Evolutionary conservation across 352 stramenopile genomes (phyloP).

Genomic region (Pythium brassicae): DNA sequence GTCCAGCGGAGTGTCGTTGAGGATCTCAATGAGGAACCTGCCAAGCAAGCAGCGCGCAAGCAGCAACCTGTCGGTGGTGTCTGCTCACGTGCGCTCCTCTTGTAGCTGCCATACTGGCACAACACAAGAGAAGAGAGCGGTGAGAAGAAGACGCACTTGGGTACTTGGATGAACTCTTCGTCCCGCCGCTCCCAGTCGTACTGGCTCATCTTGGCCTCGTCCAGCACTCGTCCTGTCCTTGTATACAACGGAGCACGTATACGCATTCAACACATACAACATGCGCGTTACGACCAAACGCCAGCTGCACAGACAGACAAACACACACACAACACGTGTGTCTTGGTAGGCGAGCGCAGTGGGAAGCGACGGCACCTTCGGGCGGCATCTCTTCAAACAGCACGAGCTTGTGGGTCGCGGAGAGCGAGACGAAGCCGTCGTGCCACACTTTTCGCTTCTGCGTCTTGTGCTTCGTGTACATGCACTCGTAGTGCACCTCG

Average conservation of each 20-base stretch:
- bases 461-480: constrained; percentile 88
- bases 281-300: neutral
- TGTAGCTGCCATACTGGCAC: neutral
- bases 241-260: neutral
- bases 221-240: constrained; percentile 41
- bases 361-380: constrained; percentile 18
- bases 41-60: neutral
- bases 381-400: constrained; percentile 51
- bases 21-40: constrained; percentile 71
- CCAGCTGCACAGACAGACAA: no score
- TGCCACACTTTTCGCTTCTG: constrained; percentile 83
- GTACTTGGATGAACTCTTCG: constrained; percentile 46
- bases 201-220: constrained; percentile 46
- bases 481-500: constrained; percentile 64
- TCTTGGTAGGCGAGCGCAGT: neutral
- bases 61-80: neutral
- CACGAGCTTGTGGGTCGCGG: constrained; percentile 47
- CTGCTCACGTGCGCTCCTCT: neutral
- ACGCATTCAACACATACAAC: no score
- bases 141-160: constrained; percentile 41
- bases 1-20: constrained; percentile 52
- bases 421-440: constrained; percentile 63
- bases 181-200: constrained; percentile 61
- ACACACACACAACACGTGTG: neutral
- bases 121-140: no score